Conservation (phyloP, 2,329 filamentous ascomycete species). For the Fusarium acutatum region DNA sequence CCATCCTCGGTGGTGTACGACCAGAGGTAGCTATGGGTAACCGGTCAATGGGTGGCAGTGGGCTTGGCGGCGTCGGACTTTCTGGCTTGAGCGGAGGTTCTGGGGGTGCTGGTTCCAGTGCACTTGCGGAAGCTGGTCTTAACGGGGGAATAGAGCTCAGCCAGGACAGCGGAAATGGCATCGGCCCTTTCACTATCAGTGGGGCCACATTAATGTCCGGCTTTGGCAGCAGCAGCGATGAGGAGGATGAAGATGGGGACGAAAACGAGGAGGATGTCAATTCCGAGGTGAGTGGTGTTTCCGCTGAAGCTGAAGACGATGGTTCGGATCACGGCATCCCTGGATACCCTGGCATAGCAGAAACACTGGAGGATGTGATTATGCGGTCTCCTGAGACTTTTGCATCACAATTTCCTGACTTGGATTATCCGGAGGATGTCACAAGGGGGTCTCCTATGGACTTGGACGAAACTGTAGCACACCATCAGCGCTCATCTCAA, state of each 20-base stretch:
- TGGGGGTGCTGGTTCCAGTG: slow-evolving; percentile 63
- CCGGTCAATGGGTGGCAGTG: slow-evolving; percentile 64
- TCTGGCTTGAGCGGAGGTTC: slow-evolving; percentile 53
- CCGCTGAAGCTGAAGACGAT: slow-evolving; percentile 43
- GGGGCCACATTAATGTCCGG: slow-evolving; percentile 83
- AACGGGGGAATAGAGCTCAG: slow-evolving; percentile 77
- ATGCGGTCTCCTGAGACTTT: slow-evolving; percentile 46
- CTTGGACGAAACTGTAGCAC: slow-evolving; percentile 15
- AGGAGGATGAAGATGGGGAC: slow-evolving; percentile 95
- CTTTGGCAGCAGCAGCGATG: slow-evolving; percentile 93
- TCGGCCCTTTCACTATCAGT: slow-evolving; percentile 76
- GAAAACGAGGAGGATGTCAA: slow-evolving; percentile 80
- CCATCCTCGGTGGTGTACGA: slow-evolving; percentile 94
- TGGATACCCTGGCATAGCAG: slow-evolving; percentile 41
- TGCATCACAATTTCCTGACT: slow-evolving; percentile 35
- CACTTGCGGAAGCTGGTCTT: slow-evolving; percentile 82
- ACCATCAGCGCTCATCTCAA: not conserved
- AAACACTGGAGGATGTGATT: slow-evolving; percentile 43
- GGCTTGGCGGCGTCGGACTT: slow-evolving; percentile 60
- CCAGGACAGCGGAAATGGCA: slow-evolving; percentile 71
- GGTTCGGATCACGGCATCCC: slow-evolving; percentile 33
- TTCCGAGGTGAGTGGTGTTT: slow-evolving; percentile 68
- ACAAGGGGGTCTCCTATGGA: slow-evolving; percentile 38
- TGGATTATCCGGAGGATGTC: slow-evolving; percentile 22
- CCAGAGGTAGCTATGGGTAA: slow-evolving; percentile 89